Conservation (phyloP, 1,284 basidiomycete genomes). For the Takashimella tepidaria region DNA sequence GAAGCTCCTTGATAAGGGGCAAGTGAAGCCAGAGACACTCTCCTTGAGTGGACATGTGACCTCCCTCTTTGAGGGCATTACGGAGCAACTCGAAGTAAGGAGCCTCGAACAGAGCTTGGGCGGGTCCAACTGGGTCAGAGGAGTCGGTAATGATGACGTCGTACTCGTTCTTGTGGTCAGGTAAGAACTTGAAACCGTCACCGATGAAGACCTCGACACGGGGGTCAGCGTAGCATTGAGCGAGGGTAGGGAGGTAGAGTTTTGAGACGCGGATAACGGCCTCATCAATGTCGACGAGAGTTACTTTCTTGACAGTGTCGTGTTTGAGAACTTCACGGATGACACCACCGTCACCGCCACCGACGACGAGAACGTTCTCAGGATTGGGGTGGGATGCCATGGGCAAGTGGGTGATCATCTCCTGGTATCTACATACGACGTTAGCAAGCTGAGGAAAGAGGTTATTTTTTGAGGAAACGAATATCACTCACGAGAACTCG, state of each 20-base stretch:
- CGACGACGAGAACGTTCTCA: slow-evolving; percentile 91
- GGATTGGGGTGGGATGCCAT: slow-evolving; percentile 95
- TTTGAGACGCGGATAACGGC: slow-evolving; percentile 95
- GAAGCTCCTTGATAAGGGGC: slow-evolving; percentile 81
- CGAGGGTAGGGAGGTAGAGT: slow-evolving; percentile 91
- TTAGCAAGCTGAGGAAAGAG: slow-evolving; percentile 3
- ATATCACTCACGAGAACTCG: slow-evolving; percentile 94
- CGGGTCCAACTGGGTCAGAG: slow-evolving; percentile 96
- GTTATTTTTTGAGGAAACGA: not conserved
- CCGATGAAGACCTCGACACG: slow-evolving; percentile 87
- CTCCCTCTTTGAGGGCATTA: slow-evolving; percentile 81
- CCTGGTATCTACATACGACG: slow-evolving; percentile 71
- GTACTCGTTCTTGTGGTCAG: slow-evolving; percentile 82
- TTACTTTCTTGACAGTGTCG: slow-evolving; percentile 81
- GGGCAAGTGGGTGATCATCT: slow-evolving; percentile 98
- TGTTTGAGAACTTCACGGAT: slow-evolving; percentile 97
- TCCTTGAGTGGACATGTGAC: slow-evolving; percentile 92
- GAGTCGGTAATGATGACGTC: slow-evolving; percentile 99
- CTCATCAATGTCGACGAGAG: slow-evolving; percentile 98
- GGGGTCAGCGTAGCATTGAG: slow-evolving; percentile 72
- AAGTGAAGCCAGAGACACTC: slow-evolving; percentile 97
- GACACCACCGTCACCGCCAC: slow-evolving; percentile 93
- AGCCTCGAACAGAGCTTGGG: slow-evolving; percentile 90
- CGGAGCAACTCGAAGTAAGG: slow-evolving; percentile 95
- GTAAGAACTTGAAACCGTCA: slow-evolving; percentile 96